Conservation (phyloP, 78 protist genomes). For the Planoprotostelium fungivorum region DNA sequence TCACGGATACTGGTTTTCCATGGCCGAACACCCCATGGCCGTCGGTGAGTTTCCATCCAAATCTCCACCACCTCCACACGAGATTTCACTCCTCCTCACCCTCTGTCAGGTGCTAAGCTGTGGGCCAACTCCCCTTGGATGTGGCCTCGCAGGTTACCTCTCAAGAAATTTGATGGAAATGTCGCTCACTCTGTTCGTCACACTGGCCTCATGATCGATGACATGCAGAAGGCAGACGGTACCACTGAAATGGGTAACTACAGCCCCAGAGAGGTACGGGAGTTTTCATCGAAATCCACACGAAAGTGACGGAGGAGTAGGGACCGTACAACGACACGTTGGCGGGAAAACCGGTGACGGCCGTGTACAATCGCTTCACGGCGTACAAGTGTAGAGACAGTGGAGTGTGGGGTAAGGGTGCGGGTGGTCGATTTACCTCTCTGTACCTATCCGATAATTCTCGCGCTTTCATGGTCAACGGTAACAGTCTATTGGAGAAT, state of each 20-base stretch:
- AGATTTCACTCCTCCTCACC: no score
- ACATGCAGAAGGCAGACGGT: neutral
- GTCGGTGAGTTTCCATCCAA: no score
- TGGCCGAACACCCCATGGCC: neutral
- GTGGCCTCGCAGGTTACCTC: neutral
- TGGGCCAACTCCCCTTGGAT: neutral
- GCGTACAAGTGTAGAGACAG: neutral
- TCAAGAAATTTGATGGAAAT: neutral
- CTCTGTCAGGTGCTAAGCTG: neutral
- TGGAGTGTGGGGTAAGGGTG: neutral
- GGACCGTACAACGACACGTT: neutral
- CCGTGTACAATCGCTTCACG: neutral
- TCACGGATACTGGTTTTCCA: neutral
- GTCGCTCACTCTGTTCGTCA: neutral
- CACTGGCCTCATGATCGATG: neutral
- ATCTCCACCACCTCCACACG: no score
- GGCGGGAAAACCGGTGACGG: neutral
- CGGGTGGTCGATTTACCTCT: neutral
- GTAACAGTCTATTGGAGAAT: neutral
- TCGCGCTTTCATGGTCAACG: neutral
- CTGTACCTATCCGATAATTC: neutral
- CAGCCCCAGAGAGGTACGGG: neutral
- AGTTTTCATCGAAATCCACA: neutral
- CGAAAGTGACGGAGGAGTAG: neutral
- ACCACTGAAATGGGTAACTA: neutral